phyloP scores from a whole-genome alignment of 2,329 filamentous ascomycete species.

The Exophiala viscosa region DNA sequence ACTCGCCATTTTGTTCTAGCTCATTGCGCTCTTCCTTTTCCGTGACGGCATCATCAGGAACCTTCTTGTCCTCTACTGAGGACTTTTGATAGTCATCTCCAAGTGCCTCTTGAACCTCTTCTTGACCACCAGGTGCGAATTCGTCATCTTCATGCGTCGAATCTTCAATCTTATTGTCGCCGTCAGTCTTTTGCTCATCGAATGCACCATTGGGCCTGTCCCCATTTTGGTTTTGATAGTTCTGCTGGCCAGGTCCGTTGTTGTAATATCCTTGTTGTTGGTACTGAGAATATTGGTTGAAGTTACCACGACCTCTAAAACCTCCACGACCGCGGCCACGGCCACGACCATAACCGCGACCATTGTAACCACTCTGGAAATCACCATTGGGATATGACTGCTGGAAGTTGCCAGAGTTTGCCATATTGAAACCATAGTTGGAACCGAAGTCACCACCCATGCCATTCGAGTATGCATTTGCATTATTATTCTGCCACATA shows the following conservation, averaged over 20 bases:
- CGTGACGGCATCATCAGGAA: conserved; percentile 1
- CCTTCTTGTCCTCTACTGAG: conserved; percentile 7
- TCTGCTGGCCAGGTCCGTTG: conserved; percentile 16
- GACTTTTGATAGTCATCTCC: conserved; percentile 26
- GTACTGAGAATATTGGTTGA: conserved; percentile 34
- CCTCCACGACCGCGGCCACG: conserved; percentile 62
- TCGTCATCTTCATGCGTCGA: conserved; percentile 33
- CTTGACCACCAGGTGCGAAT: conserved; percentile 34
- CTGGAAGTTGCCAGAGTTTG: conserved; percentile 75
- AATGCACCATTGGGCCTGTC: conserved; percentile 12
- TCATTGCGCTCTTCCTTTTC: conserved; percentile 11
- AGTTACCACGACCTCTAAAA: conserved; percentile 37
- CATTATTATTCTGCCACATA: conserved; percentile 84
- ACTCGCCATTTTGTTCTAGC: conserved; percentile 7
- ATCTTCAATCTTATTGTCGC: conserved; percentile 11
- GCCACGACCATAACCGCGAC: conserved; percentile 65
- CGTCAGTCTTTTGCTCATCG: conserved; percentile 12
- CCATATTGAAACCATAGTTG: conserved; percentile 74
- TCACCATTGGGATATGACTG: conserved; percentile 57
- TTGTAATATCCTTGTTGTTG: conserved; percentile 28
- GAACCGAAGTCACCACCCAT: conserved; percentile 79
- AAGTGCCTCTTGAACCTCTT: conserved; percentile 32
- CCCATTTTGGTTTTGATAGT: conserved; percentile 7
- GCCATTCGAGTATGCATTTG: conserved; percentile 70
- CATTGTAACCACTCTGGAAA: conserved; percentile 66